phyloP scores from a whole-genome alignment of 805 yeast species.

The Nakazawaea wyomingensis region DNA sequence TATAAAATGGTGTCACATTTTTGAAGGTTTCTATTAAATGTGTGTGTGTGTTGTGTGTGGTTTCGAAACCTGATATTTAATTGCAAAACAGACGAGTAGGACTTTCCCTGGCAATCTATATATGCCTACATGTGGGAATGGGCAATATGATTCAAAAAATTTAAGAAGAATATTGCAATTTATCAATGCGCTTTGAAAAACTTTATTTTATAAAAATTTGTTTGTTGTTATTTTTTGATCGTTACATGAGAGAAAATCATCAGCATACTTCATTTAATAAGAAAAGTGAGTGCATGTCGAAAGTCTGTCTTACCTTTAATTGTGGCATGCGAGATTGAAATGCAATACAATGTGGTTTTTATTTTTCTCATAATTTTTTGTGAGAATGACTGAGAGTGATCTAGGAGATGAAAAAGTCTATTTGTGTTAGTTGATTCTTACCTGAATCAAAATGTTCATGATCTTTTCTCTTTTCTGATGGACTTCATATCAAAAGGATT shows the following conservation, averaged over 20 bases:
- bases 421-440: constrained; percentile 1
- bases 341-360: no score
- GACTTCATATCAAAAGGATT: background rate
- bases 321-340: background rate
- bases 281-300: constrained; percentile 6
- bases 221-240: no score
- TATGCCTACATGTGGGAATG: constrained; percentile 1
- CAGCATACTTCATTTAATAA: no score
- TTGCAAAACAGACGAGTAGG: constrained; percentile 8
- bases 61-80: no score
- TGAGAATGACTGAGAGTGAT: background rate
- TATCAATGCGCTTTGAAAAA: no score
- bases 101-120: constrained; percentile 2
- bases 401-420: background rate
- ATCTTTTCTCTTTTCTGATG: background rate
- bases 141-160: background rate
- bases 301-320: background rate
- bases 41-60: no score
- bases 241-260: no score
- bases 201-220: no score
- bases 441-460: constrained; percentile 1
- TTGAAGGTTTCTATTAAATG: no score
- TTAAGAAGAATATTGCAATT: no score
- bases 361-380: no score
- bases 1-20: no score